A percentile compares a stretch with the other conserved stretches of the same genome.
Conservation (phyloP, 768 basidiomycete genomes). For the Cantharellus anzutake region DNA sequence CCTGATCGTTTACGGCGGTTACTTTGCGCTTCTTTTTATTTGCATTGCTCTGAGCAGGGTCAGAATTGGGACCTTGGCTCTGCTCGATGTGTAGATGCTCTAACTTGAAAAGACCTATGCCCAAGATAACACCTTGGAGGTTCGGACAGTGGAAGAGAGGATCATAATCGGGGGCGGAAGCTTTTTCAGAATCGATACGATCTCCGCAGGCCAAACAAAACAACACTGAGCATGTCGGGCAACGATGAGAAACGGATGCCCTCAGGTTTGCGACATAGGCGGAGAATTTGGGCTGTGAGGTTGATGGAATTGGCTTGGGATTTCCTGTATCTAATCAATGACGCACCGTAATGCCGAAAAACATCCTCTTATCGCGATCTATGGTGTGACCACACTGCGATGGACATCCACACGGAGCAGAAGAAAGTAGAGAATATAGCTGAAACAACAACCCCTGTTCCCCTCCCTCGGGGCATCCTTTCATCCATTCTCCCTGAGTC, state of each 20-base stretch:
- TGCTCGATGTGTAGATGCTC: conserved; percentile 46
- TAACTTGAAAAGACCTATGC: conserved; percentile 77
- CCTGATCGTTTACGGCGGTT: conserved; percentile 6
- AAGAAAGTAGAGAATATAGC: conserved; percentile 55
- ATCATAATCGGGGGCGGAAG: conserved; percentile 29
- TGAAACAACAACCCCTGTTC: conserved; percentile 81
- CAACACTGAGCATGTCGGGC: conserved; percentile 35
- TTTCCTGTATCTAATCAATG: neutral
- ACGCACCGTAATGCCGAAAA: conserved; percentile 59
- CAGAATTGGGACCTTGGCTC: conserved; percentile 11
- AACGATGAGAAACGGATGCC: conserved; percentile 36
- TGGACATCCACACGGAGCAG: conserved; percentile 48
- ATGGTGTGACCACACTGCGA: conserved; percentile 49
- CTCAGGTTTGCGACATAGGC: conserved; percentile 48
- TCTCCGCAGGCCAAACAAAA: conserved; percentile 60
- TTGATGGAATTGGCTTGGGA: neutral
- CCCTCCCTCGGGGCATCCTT: conserved; percentile 83
- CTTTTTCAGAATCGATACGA: conserved; percentile 22
- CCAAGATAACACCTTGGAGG: conserved; percentile 75
- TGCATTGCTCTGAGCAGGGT: neutral
- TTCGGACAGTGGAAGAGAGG: conserved; percentile 77
- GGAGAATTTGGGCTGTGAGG: conserved; percentile 44
- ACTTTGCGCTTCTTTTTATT: conserved; percentile 11
- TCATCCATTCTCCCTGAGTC: conserved; percentile 92
- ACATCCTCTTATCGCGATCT: conserved; percentile 49